Base-by-base conservation (phyloP, 352 stramenopile species). In the Phytophthora cryptogea region DNA sequence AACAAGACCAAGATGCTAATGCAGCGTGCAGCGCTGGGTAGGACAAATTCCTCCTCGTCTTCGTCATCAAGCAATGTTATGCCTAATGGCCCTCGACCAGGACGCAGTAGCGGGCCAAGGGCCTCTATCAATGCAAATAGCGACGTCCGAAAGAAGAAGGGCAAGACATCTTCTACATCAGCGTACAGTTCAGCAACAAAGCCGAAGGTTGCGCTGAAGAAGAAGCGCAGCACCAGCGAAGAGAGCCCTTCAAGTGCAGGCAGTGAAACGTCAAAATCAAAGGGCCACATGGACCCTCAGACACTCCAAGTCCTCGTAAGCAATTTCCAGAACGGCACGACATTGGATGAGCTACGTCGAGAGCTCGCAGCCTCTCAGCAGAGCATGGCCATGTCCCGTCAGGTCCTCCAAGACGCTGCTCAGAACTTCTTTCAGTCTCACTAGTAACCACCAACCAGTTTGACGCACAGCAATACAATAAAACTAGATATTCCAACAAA, bases 241-340 rank as follows among this genome's bases (percentile, higher is more conserved):
- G 65, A 56, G 6, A 58, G n/a, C 9, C 35, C 55, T 7, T 26
- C 48, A 14, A 51, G 32, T 53, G 17, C 52, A 17, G 54, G 43
- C 23, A 47, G 36, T 30, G 44, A 57, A n/a, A 40, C 45, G 37
- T 30, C 52, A 2, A 68, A 60, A 47, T 40, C 42, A 43, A 58
- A 64, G n/a, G 58, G 59, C 37, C 53, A 74, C 51, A 81, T 90
- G 72, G 78, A 90, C 48, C 64, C 75, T 36, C 78, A 89, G 42
- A 74, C 68, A 0, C 49, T 92, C 39, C 83, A 92, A 66, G 67
- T 69, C 45, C 71, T 92, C 0, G 69, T 92, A 44, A 89, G 70
- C 66, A 90, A 81, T 53, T 80, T 92, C 39, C 76, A 90, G 67
- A 75, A 87, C 36, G 83, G 83, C 40, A 86, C 80, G 28, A 72